Evolutionary conservation across 129 eudicot species (phyloP), one percentile per base, ranked within the genome.

Genomic region (Flaveria sonorensis): DNA sequence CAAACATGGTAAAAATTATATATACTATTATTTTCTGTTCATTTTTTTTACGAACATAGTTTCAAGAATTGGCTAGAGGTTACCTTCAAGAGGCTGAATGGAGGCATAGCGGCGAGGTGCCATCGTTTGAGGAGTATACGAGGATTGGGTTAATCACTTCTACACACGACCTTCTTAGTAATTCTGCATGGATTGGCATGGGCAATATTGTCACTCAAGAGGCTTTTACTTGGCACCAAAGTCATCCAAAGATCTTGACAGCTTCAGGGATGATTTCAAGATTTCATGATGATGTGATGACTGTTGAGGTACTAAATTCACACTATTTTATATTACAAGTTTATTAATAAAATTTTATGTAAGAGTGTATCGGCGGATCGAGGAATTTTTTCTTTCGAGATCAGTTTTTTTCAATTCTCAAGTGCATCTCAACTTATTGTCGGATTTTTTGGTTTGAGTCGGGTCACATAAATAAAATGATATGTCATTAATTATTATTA

Each of bases 21-120:
- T 23, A 0, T 15, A 6, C 45, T 21, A 10, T 7, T 24, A 6
- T 9, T 21, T 40, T 4, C 10, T 0, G 1, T 36, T 13, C 2
- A 0, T 75, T 6, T 45, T 0, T 11, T n/a, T 4, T 6, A 0
- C 2, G 18, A 76, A 28, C 14, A 20, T 16, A 70, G 82, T 43
- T 70, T 16, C 21, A 59, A 78, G 62, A 59, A 26, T 3, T 26
- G 53, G 62, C 48, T 16, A 47, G 16, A 47, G 52, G 15, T 14
- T 47, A 47, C 52, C 52, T 47, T 47, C 52, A 47, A 47, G 52
- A 77, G 47, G 75, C 75, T 19, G 74, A 77, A 55, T 77, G 81
- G 81, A 68, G 67, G 43, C 56, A 66, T 13, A 19, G 9, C 5
- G 68, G 74, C 51, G 12, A 51, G 2, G 74, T 77, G 15, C 73